A percentile compares a stretch with the other conserved stretches of the same genome.
Evolutionary conservation across 441 rosid genomes (phyloP).

Genomic region (Adansonia rubrostipa): DNA sequence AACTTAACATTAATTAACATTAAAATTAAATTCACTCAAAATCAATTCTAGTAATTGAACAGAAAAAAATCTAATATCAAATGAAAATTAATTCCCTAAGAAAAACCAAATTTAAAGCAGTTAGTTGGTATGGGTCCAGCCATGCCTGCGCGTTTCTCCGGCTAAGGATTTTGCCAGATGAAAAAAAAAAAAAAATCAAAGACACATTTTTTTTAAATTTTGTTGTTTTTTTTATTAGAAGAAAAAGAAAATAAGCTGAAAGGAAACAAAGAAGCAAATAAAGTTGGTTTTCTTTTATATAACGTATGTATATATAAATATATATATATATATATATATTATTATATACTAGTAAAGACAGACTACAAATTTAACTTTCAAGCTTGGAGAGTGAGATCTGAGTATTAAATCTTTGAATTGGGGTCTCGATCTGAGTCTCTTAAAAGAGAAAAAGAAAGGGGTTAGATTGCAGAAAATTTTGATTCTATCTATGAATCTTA

Average conservation of each 20-base stretch:
- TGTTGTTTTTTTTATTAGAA: no score
- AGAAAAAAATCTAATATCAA: neutral
- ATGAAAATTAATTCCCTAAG: no score
- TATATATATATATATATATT: slow-evolving; percentile 28
- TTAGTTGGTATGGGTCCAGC: no score
- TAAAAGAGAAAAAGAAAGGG: neutral
- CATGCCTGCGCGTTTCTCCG: no score
- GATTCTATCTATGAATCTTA: slow-evolving; percentile 41
- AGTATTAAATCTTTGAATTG: slow-evolving; percentile 32
- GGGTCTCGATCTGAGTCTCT: slow-evolving; percentile 45
- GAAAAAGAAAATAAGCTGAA: neutral
- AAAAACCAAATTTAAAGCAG: no score
- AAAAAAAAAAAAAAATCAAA: no score
- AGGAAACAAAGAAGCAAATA: neutral
- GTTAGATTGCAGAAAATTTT: neutral
- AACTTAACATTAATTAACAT: neutral
- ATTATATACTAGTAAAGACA: neutral
- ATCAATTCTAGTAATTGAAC: neutral
- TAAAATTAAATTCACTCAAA: neutral
- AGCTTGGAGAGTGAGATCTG: slow-evolving; percentile 37
- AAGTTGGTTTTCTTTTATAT: slow-evolving; percentile 26
- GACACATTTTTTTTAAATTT: no score
- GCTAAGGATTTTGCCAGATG: no score
- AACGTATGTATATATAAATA: no score
- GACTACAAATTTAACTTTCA: neutral